These are phyloP conservation scores for Diplotaxis tenuifolia DNA, from an alignment of 345 rosid genomes.

Conservation along the genomic window DNA sequence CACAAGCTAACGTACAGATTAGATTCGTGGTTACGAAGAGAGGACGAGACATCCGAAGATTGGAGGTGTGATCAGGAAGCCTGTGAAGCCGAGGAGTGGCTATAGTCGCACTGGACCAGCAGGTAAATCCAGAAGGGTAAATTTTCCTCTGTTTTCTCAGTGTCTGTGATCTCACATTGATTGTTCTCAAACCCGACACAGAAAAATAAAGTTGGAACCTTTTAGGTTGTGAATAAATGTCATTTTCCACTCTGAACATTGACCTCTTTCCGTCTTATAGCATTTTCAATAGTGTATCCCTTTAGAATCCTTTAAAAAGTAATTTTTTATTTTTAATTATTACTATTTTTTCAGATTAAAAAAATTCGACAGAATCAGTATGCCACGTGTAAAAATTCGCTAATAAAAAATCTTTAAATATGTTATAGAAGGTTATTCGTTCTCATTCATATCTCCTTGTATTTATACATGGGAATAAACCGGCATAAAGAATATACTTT, in stretches of 20 bases:
- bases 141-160: not conserved
- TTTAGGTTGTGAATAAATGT: slow-evolving; percentile 26
- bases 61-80: slow-evolving; percentile 32
- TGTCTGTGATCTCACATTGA: not conserved
- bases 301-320: too few relatives aligned
- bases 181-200: not conserved
- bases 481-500: too few relatives aligned
- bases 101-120: slow-evolving; percentile 42
- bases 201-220: slow-evolving; percentile 5
- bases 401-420: too few relatives aligned
- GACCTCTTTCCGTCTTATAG: too few relatives aligned
- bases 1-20: not conserved
- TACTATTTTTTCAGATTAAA: too few relatives aligned
- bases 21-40: slow-evolving; percentile 36
- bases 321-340: too few relatives aligned
- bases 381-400: too few relatives aligned
- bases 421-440: too few relatives aligned
- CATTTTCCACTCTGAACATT: slow-evolving; percentile 25
- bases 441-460: too few relatives aligned
- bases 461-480: too few relatives aligned
- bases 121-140: slow-evolving; percentile 76
- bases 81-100: slow-evolving; percentile 28
- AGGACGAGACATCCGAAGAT: slow-evolving; percentile 57
- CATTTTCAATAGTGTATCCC: too few relatives aligned
- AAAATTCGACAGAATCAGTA: too few relatives aligned